A percentile compares a stretch with the other conserved stretches of the same genome.
These are phyloP conservation scores for Leucosporidium yakuticum DNA, from an alignment of 768 basidiomycete genomes.

Conservation along the genomic window DNA sequence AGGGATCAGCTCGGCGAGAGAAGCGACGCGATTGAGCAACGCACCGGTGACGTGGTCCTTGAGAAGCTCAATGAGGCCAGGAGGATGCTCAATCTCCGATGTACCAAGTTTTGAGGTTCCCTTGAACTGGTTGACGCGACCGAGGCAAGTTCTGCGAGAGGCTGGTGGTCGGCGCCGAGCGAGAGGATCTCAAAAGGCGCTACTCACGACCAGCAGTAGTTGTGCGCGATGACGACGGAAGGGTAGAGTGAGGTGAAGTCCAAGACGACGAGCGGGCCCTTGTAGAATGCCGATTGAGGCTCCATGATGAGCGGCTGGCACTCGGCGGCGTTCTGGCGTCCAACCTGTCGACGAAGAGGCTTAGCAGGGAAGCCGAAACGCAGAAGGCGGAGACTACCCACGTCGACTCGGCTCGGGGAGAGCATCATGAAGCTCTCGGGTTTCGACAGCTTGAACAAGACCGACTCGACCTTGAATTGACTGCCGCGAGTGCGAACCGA, in stretches of 20 bases:
- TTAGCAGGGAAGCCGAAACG: neutral
- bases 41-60: conserved; percentile 70
- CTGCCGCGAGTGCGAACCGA: conserved; percentile 91
- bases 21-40: neutral
- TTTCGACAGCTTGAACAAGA: conserved; percentile 95
- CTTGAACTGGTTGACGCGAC: conserved; percentile 77
- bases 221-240: conserved; percentile 97
- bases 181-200: neutral
- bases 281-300: conserved; percentile 86
- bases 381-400: too few species aligned
- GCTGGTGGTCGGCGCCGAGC: neutral
- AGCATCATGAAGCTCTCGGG: conserved; percentile 86
- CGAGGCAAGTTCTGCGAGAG: conserved; percentile 74
- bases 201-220: conserved; percentile 53
- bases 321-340: conserved; percentile 90
- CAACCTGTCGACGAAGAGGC: conserved; percentile 57
- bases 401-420: conserved; percentile 53
- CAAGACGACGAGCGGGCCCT: conserved; percentile 81
- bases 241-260: conserved; percentile 97
- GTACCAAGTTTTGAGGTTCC: conserved; percentile 85
- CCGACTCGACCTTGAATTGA: conserved; percentile 98
- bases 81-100: conserved; percentile 57
- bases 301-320: conserved; percentile 84
- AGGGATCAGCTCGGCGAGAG: neutral
- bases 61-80: conserved; percentile 63